Base-by-base conservation (phyloP, 176 grass and related monocot species). In the Avena atlantica region DNA sequence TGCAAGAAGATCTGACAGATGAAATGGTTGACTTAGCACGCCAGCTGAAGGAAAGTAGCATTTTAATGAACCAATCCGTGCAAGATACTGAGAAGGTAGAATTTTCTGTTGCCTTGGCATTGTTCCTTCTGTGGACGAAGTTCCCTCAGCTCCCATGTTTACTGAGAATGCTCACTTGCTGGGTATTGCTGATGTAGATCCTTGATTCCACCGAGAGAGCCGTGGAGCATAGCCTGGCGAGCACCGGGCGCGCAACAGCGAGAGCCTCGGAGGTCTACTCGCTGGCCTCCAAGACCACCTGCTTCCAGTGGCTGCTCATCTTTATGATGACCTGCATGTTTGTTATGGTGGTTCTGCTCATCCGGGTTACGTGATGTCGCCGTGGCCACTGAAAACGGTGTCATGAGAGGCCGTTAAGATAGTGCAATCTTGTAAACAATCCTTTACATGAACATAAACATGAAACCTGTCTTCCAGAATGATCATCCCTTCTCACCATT, bases 1-100 rank as follows among this genome's bases (percentile, higher is more conserved):
- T 96, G 57, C 96, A 98, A 94, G 96, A 98, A 52, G 96, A 91
- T 92, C 76, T 98, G 72, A 94, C 93, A 4, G 96, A 98, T 44
- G 96, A 98, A 90, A 96, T 98, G 92, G 96, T 98, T 14, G 88
- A 78, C 6, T 83, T 98, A 76, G 96, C 88, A 79, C 93, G 76
- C 4, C 90, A 96, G 80, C 90, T 98, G 76, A 98, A 94, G 84
- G 92, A 98, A 86, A 82, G 92, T 34, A 96, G 92, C 83, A 85
- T 92, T 77, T 40, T 90, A 67, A 98, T 96, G 92, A 94, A 93
- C 80, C 94, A 91, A 24, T 98, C 93, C 62, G 86, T 96, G 82
- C 82, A 94, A 62, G 70, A 91, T 27, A 98, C 93, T 0, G 93
- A 92, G 68, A 98, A 96, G 93, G 96, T 91, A 80, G 16, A 20